Base-by-base conservation (phyloP, 352 stramenopile genomes). In the Pythium vanterpoolii region DNA sequence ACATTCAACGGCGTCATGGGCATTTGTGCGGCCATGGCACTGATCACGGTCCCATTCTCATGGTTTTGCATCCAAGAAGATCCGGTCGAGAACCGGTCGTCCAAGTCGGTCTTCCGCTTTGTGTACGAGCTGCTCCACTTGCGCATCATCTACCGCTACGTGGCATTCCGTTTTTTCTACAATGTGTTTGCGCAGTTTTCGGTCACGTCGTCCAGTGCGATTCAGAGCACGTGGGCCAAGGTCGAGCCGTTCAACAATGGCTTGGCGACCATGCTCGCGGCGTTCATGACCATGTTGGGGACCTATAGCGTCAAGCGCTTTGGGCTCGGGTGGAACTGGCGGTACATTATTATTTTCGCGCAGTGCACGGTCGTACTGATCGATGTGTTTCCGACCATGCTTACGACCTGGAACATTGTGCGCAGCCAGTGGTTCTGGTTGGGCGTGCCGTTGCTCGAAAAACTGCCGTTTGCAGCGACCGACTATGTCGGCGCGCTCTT, bases 361-460 rank as follows among this genome's bases (percentile, higher is more conserved):
- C 68, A 79, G 49, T 55, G 83, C 18, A 50, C 58, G 3, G 71
- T 86, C 34, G 71, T 88, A 18, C 46, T 74, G 14, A 58, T 81
- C 27, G 78, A 88, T 52, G 51, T 56, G 1, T 60, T 83, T 33
- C 72, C 73, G 11, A 84, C 73, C 3, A 75, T 85, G 44, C 62
- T 84, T 44, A 88, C 78, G 14, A 82, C 85, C 63, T 88, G 78
- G 78, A 39, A 88, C 43, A 74, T 88, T 9, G 74, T 82, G 34
- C 74, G 77, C 19, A 83, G 72, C 48, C 78, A 88, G 33, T 88
- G 78, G 76, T 83, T 88, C 61, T 88, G 72, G 73, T 47, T 85
- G 13, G 78, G 78, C n/a, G 65, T 83, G n/a, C 73, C 77, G 19
- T 49, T 88, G 33, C 64, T 84, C 7, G 72, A 81, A 36, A 61